Evolutionary conservation across 2,329 filamentous ascomycete genomes (phyloP), one percentile per base, ranked within the genome.

Genomic region (Nothophoma quercina): DNA sequence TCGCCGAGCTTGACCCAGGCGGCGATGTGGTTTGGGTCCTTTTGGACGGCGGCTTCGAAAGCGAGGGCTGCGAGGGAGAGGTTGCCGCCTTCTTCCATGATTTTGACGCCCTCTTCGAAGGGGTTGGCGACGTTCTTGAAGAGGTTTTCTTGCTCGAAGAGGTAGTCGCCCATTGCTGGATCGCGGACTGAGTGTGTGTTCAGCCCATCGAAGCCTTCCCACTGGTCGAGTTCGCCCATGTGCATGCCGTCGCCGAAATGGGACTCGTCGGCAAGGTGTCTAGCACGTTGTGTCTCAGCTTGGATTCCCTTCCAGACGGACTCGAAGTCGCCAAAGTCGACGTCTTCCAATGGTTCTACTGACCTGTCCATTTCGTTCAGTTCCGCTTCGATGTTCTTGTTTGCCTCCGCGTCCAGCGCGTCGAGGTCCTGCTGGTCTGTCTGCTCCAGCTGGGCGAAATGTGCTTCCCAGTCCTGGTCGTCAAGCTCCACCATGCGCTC

Each of bases 31-130:
- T 88, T 82, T 0, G 91, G 85, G 57, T 96, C 87, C 77, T 93
- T 92, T 74, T 97, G 93, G 5, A 93, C 91, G 2, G 95, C 95
- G 15, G 95, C 92, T 77, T 99, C 95, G 65, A 99, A 99, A 0
- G 95, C 95, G 40, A 99, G 80, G 0, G 95, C 92, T 6, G 95
- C 95, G 16, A 99, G 81, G 0, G 92, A 97, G 7, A 99, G 83
- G 72, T 98, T 99, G 10, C 95, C 95, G 36, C 95, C 93, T 67
- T 95, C 90, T 56, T 88, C 87, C 85, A 99, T 91, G 56, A 99
- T 96, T 68, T 91, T 88, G 61, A 96, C 84, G 38, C 95, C 95
- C 77, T 98, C 92, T 50, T 93, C 90, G 68, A 96, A 99, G 0
- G 95, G 91, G 70, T 96, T 93, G 49, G 80, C 82, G 55, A 91